Conservation (phyloP, 371 early-diverging fungal genomes). For the Globomyces sp. region DNA sequence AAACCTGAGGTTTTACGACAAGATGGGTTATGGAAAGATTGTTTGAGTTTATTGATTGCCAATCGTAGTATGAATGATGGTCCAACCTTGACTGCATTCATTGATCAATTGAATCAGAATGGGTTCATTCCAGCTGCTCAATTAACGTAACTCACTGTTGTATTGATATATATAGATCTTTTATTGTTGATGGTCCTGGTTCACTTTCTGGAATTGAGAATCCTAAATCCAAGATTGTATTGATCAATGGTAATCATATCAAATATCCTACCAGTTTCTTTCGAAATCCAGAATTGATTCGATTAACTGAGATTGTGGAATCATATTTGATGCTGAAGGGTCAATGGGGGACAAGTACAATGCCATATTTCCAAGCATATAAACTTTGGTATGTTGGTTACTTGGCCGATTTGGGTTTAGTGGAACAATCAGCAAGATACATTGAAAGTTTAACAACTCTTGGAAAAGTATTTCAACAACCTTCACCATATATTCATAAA, state of each 20-base stretch:
- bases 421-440: not conserved
- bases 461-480: too few relatives aligned
- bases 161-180: too few relatives aligned
- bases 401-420: not conserved
- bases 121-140: too few relatives aligned
- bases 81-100: too few relatives aligned
- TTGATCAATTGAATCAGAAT: too few relatives aligned
- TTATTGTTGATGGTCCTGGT: too few relatives aligned
- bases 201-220: not conserved
- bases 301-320: not conserved
- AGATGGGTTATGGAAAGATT: too few relatives aligned
- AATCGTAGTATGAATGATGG: too few relatives aligned
- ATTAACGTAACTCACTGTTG: too few relatives aligned
- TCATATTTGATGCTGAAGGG: constrained; percentile 2
- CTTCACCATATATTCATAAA: too few relatives aligned
- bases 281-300: not conserved
- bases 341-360: not conserved
- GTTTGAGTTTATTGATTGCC: too few relatives aligned
- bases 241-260: not conserved
- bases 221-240: not conserved
- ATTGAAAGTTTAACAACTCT: not conserved
- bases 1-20: too few relatives aligned
- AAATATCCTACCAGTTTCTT: not conserved
- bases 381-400: not conserved
- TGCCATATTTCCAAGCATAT: not conserved